Evolutionary conservation across 176 grass and related monocot species (phyloP), one percentile per base, ranked within the genome.

Genomic region (Avena eriantha): DNA sequence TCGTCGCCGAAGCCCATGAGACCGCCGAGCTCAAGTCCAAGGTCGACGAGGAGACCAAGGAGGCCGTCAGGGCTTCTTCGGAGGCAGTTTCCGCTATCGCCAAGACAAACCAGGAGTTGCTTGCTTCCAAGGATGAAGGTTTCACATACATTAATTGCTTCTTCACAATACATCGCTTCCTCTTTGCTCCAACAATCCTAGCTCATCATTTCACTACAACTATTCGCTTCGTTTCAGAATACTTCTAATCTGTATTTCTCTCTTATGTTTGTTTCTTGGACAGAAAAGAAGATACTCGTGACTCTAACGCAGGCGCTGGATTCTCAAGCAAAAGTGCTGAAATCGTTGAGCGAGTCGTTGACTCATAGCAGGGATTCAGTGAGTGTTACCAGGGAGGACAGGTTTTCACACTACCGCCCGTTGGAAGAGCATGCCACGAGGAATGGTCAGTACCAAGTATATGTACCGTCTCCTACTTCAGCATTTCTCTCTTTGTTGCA

Each of bases 201-300:
- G 18, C 21, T 56, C 18, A 56, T 8, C 54, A 56, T 56, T 56
- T 56, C 6, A 56, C 54, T 56, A 56, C 54, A 56, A 8, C 54
- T 56, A 6, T 55, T 19, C 7, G 54, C 18, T 21, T 21, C 18
- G 5, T 56, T 56, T 8, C 18, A 56, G 54, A 56, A 19, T 19
- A 7, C 54, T 56, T 56, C 2, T 21, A 2, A 56, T 21, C 54
- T 21, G 54, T 56, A 56, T 56, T 56, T 21, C 17, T 56, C 54
- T 56, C 18, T 53, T 56, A 21, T 8, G 6, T 19, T 47, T 77
- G 24, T 76, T 80, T 24, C 69, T 73, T 10, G 8, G 5, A 23
- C 74, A 98, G 96, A 95, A 78, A 98, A 92, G 80, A 95, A 93
- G 86, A 85, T 98, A 92, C 84, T 98, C 19, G 88, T 91, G 82